Evolutionary conservation across 306 rosid species (phyloP), one percentile per base, ranked within the genome.

Genomic region (Pueraria montana): DNA sequence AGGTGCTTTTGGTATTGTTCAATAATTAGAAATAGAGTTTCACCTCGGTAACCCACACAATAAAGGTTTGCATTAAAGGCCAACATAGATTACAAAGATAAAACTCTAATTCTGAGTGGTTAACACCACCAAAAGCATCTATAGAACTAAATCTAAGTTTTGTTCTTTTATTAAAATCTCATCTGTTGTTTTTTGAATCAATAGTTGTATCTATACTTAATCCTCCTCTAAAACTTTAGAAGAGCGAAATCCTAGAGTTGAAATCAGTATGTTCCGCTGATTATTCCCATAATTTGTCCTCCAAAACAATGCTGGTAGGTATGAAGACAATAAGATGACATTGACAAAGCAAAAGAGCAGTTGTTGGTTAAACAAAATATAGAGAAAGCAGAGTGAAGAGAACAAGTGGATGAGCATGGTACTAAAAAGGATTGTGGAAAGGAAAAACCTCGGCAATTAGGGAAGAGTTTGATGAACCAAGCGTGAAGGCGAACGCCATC

Each of bases 381-480:
- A 69, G 32, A 53, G 14, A 27, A 70, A 70, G 21, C 63, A 42
- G 43, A 63, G 42, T 38, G 1, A 38, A 38, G 20, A 23, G 16
- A 68, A 26, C 18, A 27, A 52, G 30, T 11, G 80, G 53, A 71
- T 38, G 52, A 13, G 32, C 72, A 53, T 81, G 40, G 38, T 2
- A 32, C 43, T 56, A 6, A 63, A 42, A 6, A 21, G 0, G 2
- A 73, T 14, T n/a, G n/a, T n/a, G n/a, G n/a, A n/a, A n/a, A n/a
- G n/a, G n/a, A n/a, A n/a, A n/a, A n/a, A n/a, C 99, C 99, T 91
- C 91, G 88, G 76, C 87, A 87, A n/a, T 90, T 68, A 32, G 99
- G 98, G 82, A 94, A 83, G 91, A 96, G 97, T 79, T 91, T 96
- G 92, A 96, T 92, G 90, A 96, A 96, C 99, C 99, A 96, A 43